Percentiles rank a stretch among this genome's conserved stretches.
Conservation (phyloP, 306 rosid genomes). For the Rosa chinensis region DNA sequence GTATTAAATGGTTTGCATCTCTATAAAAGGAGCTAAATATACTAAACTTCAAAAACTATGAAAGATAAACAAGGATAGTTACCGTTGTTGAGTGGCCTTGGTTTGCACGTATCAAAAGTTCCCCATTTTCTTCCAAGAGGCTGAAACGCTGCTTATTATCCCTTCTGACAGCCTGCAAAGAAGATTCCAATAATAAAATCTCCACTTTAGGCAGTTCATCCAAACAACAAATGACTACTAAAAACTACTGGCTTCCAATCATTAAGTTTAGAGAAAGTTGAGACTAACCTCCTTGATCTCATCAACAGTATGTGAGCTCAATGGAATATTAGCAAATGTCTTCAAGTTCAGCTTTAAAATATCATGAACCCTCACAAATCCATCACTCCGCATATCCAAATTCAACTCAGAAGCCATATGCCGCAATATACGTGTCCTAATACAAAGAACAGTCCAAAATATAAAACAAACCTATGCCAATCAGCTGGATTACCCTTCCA, state of each 20-base stretch:
- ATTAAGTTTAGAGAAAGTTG: background rate
- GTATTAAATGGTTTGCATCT: background rate
- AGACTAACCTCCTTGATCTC: conserved; percentile 81
- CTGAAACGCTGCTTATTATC: conserved; percentile 90
- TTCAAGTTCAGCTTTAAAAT: conserved; percentile 65
- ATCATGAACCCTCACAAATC: conserved; percentile 77
- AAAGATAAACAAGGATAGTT: conserved; percentile 19
- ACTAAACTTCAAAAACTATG: background rate
- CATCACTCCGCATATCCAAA: conserved; percentile 73
- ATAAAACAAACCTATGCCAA: background rate
- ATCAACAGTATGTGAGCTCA: conserved; percentile 72
- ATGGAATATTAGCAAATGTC: conserved; percentile 76
- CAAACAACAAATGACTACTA: background rate
- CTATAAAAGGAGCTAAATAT: background rate
- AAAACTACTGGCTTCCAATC: background rate
- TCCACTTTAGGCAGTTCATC: background rate
- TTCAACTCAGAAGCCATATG: conserved; percentile 85
- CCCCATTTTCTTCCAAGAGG: conserved; percentile 81
- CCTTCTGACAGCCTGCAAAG: conserved; percentile 68
- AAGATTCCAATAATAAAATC: background rate
- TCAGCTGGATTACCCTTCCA: background rate
- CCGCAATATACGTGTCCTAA: conserved; percentile 83
- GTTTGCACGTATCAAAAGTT: conserved; percentile 79
- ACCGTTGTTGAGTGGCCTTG: conserved; percentile 89
- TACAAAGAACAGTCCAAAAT: background rate